Percentiles rank a stretch among this genome's conserved stretches.
phyloP scores from a whole-genome alignment of 2,329 filamentous ascomycete genomes.

The Huntiella bhutanensis region DNA sequence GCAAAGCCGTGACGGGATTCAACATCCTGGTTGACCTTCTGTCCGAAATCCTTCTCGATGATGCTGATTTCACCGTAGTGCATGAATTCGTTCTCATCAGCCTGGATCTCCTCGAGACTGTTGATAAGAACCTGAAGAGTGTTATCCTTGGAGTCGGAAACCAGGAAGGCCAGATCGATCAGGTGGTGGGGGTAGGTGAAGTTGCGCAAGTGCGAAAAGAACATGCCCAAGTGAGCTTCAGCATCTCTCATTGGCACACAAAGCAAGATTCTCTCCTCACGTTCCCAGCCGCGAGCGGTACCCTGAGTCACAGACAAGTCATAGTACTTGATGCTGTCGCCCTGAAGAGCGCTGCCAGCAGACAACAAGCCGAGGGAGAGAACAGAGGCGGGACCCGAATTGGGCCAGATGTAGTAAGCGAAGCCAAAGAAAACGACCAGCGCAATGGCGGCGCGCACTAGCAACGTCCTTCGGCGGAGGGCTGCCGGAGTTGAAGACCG shows the following conservation, averaged over 20 bases:
- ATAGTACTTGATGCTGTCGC: slow-evolving; percentile 94
- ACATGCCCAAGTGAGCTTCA: slow-evolving; percentile 82
- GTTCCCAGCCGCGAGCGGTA: slow-evolving; percentile 83
- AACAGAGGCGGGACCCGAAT: slow-evolving; percentile 34
- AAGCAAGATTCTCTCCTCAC: slow-evolving; percentile 83
- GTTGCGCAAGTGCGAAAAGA: slow-evolving; percentile 93
- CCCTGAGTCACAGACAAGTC: slow-evolving; percentile 84
- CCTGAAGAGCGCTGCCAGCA: slow-evolving; percentile 49
- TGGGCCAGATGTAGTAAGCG: slow-evolving; percentile 56
- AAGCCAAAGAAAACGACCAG: slow-evolving; percentile 43
- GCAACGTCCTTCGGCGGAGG: slow-evolving; percentile 52
- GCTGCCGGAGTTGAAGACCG: slow-evolving; percentile 53
- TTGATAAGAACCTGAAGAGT: slow-evolving; percentile 61
- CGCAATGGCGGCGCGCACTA: slow-evolving; percentile 46
- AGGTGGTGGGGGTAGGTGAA: slow-evolving; percentile 94
- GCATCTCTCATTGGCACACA: slow-evolving; percentile 91
- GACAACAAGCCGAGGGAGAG: slow-evolving; percentile 54
- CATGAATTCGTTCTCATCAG: slow-evolving; percentile 57
- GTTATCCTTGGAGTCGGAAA: slow-evolving; percentile 90
- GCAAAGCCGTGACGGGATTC: slow-evolving; percentile 96
- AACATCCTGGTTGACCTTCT: slow-evolving; percentile 93
- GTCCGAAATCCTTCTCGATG: slow-evolving; percentile 96
- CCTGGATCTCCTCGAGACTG: slow-evolving; percentile 62
- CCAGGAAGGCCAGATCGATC: slow-evolving; percentile 88
- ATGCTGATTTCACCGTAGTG: slow-evolving; percentile 93